Conservation (phyloP, 1,284 basidiomycete species). For the Apiotrichum montevideense region DNA sequence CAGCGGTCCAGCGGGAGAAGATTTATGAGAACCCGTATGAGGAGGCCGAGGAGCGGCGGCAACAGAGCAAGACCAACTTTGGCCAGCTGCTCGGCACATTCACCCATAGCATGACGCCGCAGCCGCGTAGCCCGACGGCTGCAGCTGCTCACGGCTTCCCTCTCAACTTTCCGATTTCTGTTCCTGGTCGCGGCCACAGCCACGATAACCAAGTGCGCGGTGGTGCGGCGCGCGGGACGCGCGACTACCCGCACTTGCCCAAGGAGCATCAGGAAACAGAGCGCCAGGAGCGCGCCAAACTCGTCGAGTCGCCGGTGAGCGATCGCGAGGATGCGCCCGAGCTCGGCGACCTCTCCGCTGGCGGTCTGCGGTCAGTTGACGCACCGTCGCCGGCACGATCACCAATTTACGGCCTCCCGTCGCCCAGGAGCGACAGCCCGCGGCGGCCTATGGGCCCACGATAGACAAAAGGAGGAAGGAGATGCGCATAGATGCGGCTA, state of each 20-base stretch:
- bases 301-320: slow-evolving; percentile 16
- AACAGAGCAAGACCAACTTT: neutral
- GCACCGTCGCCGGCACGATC: no score
- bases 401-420: neutral
- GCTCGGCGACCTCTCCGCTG: neutral
- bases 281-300: slow-evolving; percentile 27
- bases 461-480: neutral
- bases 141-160: neutral
- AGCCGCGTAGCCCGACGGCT: neutral
- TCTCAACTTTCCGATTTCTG: neutral
- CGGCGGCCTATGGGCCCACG: neutral
- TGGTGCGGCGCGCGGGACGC: slow-evolving; percentile 22
- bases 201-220: slow-evolving; percentile 15
- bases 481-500: no score
- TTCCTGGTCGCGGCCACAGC: neutral
- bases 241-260: slow-evolving; percentile 34
- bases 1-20: neutral
- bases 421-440: neutral
- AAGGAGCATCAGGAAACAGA: slow-evolving; percentile 23
- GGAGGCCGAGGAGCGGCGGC: neutral
- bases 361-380: no score
- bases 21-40: neutral
- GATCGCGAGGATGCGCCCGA: neutral
- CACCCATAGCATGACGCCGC: neutral
- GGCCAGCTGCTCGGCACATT: slow-evolving; percentile 8